Base-by-base conservation (phyloP, 1,284 basidiomycete species). In the Austroboletus rostrupii region DNA sequence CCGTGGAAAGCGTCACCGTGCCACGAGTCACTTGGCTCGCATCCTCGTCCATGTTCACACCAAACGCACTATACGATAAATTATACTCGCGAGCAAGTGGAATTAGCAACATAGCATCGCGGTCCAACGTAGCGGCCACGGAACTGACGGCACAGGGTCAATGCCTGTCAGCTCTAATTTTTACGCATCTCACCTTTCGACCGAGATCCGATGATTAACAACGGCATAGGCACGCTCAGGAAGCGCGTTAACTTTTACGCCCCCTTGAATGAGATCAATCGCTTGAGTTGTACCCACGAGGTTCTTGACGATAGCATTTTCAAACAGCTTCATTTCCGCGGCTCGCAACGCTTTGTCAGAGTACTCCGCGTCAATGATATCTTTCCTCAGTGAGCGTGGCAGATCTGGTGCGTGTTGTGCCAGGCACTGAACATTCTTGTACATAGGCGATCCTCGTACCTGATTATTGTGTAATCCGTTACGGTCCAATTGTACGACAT, bases 161-260 rank as follows among this genome's bases (percentile, higher is more conserved):
- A n/a, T n/a, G n/a, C n/a, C 9, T 72, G 12, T 75, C 72, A 56
- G 76, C 23, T 26, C 78, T 50, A 35, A 21, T 47, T 54, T 51
- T 65, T 66, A 33, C 32, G 75, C 72, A 56, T 76, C 78, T 48
- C 37, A 21, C 47, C 55, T 57, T 50, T 65, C 66, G 7, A 59
- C 62, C 26, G 64, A 53, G 37, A 68, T 50, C 3, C 64, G 62
- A 38, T 64, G 64, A 60, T 85, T 83, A 42, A 85, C 63, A 5
- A 79, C 67, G 2, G 78, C 78, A 57, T 68, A 72, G 0, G 74
- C 77, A 19, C 69, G 68, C 59, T 83, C 82, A 1, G 81, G 81
- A 10, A 83, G 70, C 1, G 80, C 81, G 50, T 83, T 84, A 38
- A 73, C 69, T 66, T 85, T 85, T 44, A 84, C 77, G 5, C 83